Conservation (phyloP, 208 protist genomes). For the Wallacemonas sp. region DNA sequence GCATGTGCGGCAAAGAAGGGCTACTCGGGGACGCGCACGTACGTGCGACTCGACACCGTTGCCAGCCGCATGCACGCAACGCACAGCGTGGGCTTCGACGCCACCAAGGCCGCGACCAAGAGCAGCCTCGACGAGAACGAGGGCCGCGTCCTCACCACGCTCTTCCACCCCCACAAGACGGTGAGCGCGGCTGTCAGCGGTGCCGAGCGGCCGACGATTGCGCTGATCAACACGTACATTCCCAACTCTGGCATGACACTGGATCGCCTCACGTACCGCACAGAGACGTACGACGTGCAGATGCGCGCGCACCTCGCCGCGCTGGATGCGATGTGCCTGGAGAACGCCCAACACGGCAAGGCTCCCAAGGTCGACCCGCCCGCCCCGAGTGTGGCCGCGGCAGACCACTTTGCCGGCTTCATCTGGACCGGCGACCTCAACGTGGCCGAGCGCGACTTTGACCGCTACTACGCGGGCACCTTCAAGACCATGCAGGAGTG, state of each 20-base stretch:
- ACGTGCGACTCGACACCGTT: constrained; percentile 43
- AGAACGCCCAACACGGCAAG: constrained; percentile 13
- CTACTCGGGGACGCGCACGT: constrained; percentile 89
- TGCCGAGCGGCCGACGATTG: constrained; percentile 36
- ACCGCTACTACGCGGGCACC: constrained; percentile 84
- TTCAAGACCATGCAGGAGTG: constrained; percentile 92
- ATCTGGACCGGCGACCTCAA: constrained; percentile 95
- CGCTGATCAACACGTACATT: constrained; percentile 93
- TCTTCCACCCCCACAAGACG: constrained; percentile 36
- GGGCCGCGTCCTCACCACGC: constrained; percentile 88
- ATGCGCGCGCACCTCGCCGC: constrained; percentile 62
- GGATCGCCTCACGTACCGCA: constrained; percentile 85
- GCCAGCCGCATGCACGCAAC: constrained; percentile 21
- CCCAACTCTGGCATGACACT: constrained; percentile 92
- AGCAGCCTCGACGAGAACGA: constrained; percentile 65
- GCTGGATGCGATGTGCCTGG: constrained; percentile 32
- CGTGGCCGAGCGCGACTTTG: constrained; percentile 93
- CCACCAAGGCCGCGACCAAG: not conserved
- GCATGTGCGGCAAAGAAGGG: constrained; percentile 77
- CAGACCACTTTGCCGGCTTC: constrained; percentile 36
- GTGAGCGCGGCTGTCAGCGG: not conserved
- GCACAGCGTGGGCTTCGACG: constrained; percentile 37
- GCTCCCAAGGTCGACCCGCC: not conserved
- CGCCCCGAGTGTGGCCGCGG: not conserved
- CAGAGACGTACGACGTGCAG: constrained; percentile 73